Conservation (phyloP, 768 basidiomycete genomes). For the Gloeostereum incarnatum region DNA sequence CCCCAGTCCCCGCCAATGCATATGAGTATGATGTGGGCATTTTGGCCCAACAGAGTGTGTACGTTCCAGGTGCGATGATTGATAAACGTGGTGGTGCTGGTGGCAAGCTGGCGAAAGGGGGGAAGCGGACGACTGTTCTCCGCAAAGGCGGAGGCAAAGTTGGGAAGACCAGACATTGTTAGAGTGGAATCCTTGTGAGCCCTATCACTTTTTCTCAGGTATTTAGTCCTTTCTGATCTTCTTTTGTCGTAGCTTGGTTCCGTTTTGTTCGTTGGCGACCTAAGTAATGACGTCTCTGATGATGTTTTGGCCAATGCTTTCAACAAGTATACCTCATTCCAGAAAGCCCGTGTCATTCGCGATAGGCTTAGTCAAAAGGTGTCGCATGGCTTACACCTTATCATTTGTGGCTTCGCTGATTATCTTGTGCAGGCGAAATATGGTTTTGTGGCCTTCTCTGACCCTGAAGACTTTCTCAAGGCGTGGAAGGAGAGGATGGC, state of each 20-base stretch:
- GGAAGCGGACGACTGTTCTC: constrained; percentile 88
- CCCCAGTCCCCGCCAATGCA: constrained; percentile 82
- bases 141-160: constrained; percentile 93
- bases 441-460: constrained; percentile 95
- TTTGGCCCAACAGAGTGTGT: constrained; percentile 84
- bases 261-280: constrained; percentile 94
- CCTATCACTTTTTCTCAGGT: neutral
- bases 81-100: constrained; percentile 82
- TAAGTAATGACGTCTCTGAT: constrained; percentile 97
- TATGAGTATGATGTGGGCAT: constrained; percentile 92
- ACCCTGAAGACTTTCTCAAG: constrained; percentile 95
- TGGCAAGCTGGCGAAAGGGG: constrained; percentile 80
- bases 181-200: constrained; percentile 95
- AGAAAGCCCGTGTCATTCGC: constrained; percentile 91
- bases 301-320: constrained; percentile 91
- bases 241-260: constrained; percentile 71
- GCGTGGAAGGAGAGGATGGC: constrained; percentile 99
- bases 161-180: constrained; percentile 98
- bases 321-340: constrained; percentile 86
- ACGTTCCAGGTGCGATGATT: constrained; percentile 86
- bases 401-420: constrained; percentile 4
- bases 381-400: neutral
- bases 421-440: constrained; percentile 67
- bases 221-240: constrained; percentile 5
- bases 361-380: constrained; percentile 94